Conservation (phyloP, 148 eudicot genomes). For the Simmondsia chinensis region DNA sequence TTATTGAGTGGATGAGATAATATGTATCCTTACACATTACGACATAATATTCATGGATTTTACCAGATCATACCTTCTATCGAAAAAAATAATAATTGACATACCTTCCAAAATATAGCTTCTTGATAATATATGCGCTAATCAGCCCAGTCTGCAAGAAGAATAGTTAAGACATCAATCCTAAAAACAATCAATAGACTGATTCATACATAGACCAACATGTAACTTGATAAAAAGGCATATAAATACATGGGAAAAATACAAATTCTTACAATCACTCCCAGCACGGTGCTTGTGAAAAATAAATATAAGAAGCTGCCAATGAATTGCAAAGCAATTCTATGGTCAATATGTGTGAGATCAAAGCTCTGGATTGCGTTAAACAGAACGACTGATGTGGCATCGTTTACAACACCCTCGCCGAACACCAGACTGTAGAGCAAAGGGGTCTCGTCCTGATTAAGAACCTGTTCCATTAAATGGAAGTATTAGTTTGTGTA, state of each 20-base stretch:
- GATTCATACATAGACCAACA: too few relatives aligned
- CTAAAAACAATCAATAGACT: neutral
- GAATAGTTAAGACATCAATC: neutral
- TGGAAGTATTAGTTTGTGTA: slow-evolving; percentile 6
- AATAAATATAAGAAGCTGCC: slow-evolving; percentile 55
- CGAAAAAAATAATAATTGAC: neutral
- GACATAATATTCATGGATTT: neutral
- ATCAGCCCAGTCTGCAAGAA: slow-evolving; percentile 68
- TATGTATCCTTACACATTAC: neutral
- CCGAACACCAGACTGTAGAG: slow-evolving; percentile 83
- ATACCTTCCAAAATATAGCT: slow-evolving; percentile 70
- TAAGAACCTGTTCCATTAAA: slow-evolving; percentile 49
- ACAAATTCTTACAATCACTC: slow-evolving; percentile 37
- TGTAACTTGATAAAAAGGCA: neutral
- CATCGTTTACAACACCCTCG: slow-evolving; percentile 82
- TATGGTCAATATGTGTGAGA: slow-evolving; percentile 33
- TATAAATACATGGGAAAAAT: neutral
- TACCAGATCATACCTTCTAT: neutral
- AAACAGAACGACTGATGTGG: slow-evolving; percentile 74
- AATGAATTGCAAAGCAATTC: slow-evolving; percentile 34
- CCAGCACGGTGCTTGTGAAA: slow-evolving; percentile 54
- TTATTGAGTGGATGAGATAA: too few relatives aligned
- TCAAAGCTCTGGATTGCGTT: slow-evolving; percentile 64
- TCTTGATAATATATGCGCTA: slow-evolving; percentile 59
- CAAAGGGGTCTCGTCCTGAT: slow-evolving; percentile 78